Conservation (phyloP, 2,329 filamentous ascomycete species). For the Aspergillus neoniger region DNA sequence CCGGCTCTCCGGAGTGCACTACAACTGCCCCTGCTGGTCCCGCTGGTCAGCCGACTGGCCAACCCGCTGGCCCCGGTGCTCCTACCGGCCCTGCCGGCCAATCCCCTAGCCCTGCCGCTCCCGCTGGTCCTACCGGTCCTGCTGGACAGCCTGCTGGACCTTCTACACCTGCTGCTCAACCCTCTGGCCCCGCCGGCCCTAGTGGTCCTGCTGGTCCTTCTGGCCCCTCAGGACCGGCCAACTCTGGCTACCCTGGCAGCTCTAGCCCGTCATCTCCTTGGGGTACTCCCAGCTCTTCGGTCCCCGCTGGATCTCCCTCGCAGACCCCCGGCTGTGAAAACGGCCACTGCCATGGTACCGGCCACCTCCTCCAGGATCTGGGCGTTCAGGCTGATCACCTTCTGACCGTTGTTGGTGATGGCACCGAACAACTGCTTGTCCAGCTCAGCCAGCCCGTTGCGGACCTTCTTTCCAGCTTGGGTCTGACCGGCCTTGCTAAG, state of each 20-base stretch:
- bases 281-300: background rate
- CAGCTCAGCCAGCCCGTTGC: conserved; percentile 32
- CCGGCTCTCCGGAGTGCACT: too few relatives aligned
- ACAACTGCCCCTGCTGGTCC: too few relatives aligned
- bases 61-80: background rate
- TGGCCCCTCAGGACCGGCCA: background rate
- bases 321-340: conserved; percentile 15
- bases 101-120: background rate
- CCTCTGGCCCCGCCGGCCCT: background rate
- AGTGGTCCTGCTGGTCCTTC: background rate
- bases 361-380: conserved; percentile 34
- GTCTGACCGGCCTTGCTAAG: conserved; percentile 27
- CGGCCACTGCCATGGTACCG: conserved; percentile 24
- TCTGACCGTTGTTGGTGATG: conserved; percentile 32
- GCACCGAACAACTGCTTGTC: conserved; percentile 31
- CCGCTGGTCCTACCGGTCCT: background rate
- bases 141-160: background rate
- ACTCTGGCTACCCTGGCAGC: background rate
- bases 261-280: background rate
- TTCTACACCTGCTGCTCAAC: background rate
- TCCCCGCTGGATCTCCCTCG: background rate
- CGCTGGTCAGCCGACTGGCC: too few relatives aligned
- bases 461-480: conserved; percentile 31
- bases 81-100: background rate
- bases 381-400: conserved; percentile 34